Evolutionary conservation across 768 basidiomycete genomes (phyloP), one percentile per base, ranked within the genome.

Genomic region (Nidularia pulvinata): DNA sequence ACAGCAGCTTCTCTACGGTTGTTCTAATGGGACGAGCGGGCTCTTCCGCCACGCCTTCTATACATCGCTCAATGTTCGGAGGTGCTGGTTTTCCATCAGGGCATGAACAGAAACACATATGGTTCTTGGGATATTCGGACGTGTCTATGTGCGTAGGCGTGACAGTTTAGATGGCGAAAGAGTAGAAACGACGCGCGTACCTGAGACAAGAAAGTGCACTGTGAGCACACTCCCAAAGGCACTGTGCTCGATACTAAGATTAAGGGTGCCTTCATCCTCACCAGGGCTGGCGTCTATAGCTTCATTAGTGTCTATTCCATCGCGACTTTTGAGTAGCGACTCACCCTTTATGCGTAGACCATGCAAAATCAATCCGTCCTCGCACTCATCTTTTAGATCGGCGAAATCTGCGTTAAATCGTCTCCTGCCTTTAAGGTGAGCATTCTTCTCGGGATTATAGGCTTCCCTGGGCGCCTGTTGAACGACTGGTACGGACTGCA

Each of bases 221-320:
- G 69, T 55, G 33, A 78, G 54, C 42, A 76, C 59, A 39, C 66
- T 68, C 51, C 73, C 64, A 6, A 61, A 67, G 36, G 65, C 69
- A 32, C 51, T 51, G n/a, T 76, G 63, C 43, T 67, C 62, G 22
- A 86, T 67, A 10, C 61, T 60, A 33, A 85, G 69, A 50, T 84
- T 77, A n/a, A 89, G 67, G n/a, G 79, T 74, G 13, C 84, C 85
- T 57, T 88, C 86, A 48, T 88, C 86, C 30, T 87, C 85, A 30
- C 85, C 85, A 25, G 73, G 45, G 32, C 69, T 63, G n/a, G 85
- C 61, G 49, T 66, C 86, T 89, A 11, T 19, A 19, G 19, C 19
- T 19, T 19, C 19, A 19, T 19, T 19, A 19, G 19, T 19, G 19
- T 19, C 19, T 19, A 19, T 19, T 19, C 19, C 19, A 19, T 19